Evolutionary conservation across 2,329 filamentous ascomycete genomes (phyloP), one percentile per base, ranked within the genome.

Genomic region (Penicillium brasilianum): DNA sequence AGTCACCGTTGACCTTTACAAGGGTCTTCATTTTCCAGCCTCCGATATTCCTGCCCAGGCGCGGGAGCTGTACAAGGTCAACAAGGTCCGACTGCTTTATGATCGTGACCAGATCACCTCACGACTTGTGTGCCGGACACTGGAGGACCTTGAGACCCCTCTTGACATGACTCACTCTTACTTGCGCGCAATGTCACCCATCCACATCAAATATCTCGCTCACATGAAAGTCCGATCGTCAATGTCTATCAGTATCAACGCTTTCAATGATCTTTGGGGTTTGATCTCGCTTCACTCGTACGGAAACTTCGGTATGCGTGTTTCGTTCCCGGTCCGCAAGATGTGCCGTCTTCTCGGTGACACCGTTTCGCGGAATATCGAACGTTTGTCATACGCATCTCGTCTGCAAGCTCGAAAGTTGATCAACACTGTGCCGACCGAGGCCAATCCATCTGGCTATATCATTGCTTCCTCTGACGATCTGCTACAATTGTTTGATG

Each of bases 141-240:
- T 95, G 88, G 90, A 57, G 87, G 88, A 13, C 74, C 86, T 51
- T 85, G 92, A 74, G 52, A 81, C 76, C 0, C 92, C 93, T 0
- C 76, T 97, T 4, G 92, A 97, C 73, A 87, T 97, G 75, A 95
- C 90, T 1, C 90, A 95, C 70, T 85, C 90, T 0, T 95, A 96
- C 71, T 84, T 96, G 1, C 87, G 93, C 57, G 92, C 93, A 4
- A 75, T 75, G 64, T 96, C 96, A 87, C 96, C 92, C 0, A 92
- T 93, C 0, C 93, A 96, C 44, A 76, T 96, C 57, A 96, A 96
- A 71, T 97, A 96, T 69, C 82, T 97, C 3, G 84, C 81, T 6
- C 93, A 97, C 72, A 97, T 97, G 93, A 89, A 88, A 8, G 92
- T 96, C 0, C 87, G 92, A n/a, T 92, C 92, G 0, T 96, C 92